Evolutionary conservation across 192 early-diverging fungal species (phyloP).

Genomic region (Coemansia sp.): DNA sequence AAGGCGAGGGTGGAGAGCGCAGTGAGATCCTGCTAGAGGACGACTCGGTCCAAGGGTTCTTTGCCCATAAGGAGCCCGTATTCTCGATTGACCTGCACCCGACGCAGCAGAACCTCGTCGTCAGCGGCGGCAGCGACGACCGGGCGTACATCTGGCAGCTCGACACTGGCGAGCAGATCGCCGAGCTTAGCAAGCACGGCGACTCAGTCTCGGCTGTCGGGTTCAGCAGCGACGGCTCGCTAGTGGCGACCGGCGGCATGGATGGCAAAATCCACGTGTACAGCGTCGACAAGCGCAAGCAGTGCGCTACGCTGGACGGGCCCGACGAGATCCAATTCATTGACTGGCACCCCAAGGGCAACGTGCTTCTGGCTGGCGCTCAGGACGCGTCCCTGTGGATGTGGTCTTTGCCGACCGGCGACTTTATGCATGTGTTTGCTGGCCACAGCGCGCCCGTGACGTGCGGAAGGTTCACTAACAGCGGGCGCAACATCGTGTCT

Average conservation of each 20-base stretch:
- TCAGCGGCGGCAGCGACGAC: conserved; percentile 94
- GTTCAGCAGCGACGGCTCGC: conserved; percentile 84
- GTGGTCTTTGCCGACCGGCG: conserved; percentile 89
- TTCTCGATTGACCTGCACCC: conserved; percentile 86
- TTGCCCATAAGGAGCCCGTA: conserved; percentile 88
- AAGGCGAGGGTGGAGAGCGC: conserved; percentile 5
- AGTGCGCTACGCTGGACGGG: conserved; percentile 72
- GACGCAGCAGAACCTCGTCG: conserved; percentile 65
- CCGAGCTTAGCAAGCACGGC: conserved; percentile 71
- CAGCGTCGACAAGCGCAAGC: conserved; percentile 11
- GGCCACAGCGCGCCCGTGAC: conserved; percentile 86
- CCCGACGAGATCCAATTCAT: conserved; percentile 94
- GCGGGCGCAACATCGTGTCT: conserved; percentile 86
- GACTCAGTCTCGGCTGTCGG: conserved; percentile 86
- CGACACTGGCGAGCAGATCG: conserved; percentile 80
- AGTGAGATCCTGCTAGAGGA: conserved; percentile 60
- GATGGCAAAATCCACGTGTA: conserved; percentile 84
- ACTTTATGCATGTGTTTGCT: conserved; percentile 93
- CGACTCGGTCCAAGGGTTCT: conserved; percentile 93
- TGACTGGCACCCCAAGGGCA: conserved; percentile 95
- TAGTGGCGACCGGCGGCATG: conserved; percentile 93
- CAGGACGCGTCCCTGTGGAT: conserved; percentile 94
- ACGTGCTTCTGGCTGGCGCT: conserved; percentile 86
- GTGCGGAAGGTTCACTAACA: conserved; percentile 88
- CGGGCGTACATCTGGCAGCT: conserved; percentile 85